Percentiles rank a stretch among this genome's conserved stretches.
Conservation (phyloP, 2,329 filamentous ascomycete species). For the Zymoseptoria crescenta region DNA sequence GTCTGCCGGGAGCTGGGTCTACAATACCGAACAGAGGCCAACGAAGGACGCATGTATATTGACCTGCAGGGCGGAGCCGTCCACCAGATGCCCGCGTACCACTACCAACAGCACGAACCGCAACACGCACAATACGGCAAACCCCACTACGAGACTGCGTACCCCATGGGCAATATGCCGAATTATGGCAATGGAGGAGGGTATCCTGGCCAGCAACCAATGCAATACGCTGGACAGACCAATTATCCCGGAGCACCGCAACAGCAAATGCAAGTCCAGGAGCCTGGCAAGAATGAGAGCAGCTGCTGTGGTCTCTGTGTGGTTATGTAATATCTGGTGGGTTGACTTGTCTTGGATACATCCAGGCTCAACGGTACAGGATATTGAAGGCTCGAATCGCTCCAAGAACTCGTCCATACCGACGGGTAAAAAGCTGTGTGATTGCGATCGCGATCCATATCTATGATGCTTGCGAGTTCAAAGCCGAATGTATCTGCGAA, state of each 20-base stretch:
- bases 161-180: conserved; percentile 28
- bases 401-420: too few relatives aligned
- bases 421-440: too few relatives aligned
- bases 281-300: conserved; percentile 22
- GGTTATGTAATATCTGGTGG: conserved; percentile 23
- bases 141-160: conserved; percentile 34
- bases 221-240: conserved; percentile 35
- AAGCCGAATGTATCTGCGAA: background rate
- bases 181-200: conserved; percentile 31
- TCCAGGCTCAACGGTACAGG: background rate
- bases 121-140: conserved; percentile 33
- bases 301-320: conserved; percentile 30
- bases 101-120: conserved; percentile 37
- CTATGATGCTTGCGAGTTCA: background rate
- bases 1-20: conserved; percentile 76
- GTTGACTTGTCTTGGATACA: background rate
- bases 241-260: conserved; percentile 34
- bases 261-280: conserved; percentile 33
- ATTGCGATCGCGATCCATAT: too few relatives aligned
- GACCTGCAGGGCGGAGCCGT: conserved; percentile 67
- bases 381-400: background rate
- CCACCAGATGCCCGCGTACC: conserved; percentile 31
- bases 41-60: conserved; percentile 81
- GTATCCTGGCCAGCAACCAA: conserved; percentile 33
- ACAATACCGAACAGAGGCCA: conserved; percentile 77